phyloP scores from a whole-genome alignment of 176 grass and related monocot species.

The Miscanthus lutarioriparius region DNA sequence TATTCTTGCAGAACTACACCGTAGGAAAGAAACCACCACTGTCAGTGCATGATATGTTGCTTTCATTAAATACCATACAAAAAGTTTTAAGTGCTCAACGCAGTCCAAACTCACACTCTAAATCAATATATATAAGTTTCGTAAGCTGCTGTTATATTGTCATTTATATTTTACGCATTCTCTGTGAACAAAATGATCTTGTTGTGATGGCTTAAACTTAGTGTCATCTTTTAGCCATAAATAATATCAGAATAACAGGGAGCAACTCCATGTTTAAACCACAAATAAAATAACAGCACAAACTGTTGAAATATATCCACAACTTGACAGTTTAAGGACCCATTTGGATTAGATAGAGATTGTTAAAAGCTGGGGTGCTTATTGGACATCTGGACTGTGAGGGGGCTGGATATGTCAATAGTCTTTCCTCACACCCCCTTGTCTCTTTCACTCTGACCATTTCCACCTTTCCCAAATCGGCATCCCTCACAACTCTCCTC shows the following conservation, averaged over 20 bases:
- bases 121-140: background rate
- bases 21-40: background rate
- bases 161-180: background rate
- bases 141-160: background rate
- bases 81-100: background rate
- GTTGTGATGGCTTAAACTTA: background rate
- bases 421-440: background rate
- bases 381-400: background rate
- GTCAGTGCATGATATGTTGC: conserved; percentile 8
- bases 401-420: background rate
- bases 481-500: background rate
- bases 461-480: too few relatives aligned
- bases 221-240: background rate
- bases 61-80: conserved; percentile 2
- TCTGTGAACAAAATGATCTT: background rate
- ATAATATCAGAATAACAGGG: background rate
- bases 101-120: background rate
- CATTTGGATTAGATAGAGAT: background rate
- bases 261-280: background rate
- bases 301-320: background rate
- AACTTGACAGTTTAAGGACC: background rate
- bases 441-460: too few relatives aligned
- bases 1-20: conserved; percentile 97
- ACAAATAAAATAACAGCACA: background rate
- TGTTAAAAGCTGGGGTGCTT: background rate